Percentiles rank a stretch among this genome's conserved stretches.
Evolutionary conservation across 1,284 basidiomycete species (phyloP).

Genomic region (Pyrrhoderma lamaoense): DNA sequence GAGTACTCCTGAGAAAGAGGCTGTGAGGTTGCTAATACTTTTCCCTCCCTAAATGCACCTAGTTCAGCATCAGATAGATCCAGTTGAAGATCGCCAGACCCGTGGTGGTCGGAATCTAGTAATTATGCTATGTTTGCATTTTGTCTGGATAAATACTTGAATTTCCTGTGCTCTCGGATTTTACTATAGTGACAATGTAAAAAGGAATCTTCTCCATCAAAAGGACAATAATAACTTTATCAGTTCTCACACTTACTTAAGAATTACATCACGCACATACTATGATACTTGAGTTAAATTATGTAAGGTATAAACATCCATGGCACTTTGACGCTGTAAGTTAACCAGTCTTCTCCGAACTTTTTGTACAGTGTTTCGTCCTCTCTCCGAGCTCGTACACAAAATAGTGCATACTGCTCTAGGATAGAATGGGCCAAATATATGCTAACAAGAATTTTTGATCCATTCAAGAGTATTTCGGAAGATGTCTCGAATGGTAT

Average conservation of each 20-base stretch:
- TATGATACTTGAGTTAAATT: too few species aligned
- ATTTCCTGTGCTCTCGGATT: too few species aligned
- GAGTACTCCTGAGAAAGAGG: not conserved
- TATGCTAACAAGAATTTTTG: not conserved
- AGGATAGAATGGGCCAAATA: not conserved
- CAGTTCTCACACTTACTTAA: too few species aligned
- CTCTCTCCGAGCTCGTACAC: conserved; percentile 10
- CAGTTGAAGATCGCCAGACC: too few species aligned
- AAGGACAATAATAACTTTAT: too few species aligned
- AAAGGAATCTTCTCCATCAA: too few species aligned
- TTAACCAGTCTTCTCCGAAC: conserved; percentile 16
- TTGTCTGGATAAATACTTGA: too few species aligned
- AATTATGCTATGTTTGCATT: too few species aligned
- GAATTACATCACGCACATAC: too few species aligned
- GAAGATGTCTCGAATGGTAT: not conserved
- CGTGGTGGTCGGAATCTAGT: too few species aligned
- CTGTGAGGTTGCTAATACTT: not conserved
- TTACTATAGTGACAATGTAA: too few species aligned
- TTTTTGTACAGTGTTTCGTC: conserved; percentile 16
- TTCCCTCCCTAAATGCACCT: not conserved
- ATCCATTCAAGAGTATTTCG: not conserved
- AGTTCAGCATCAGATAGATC: too few species aligned
- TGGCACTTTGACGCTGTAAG: conserved; percentile 15
- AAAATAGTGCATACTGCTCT: conserved; percentile 1
- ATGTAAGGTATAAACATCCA: conserved; percentile 18